These are phyloP conservation scores for Ochromonadaceae sp. DNA, from an alignment of 352 stramenopile genomes.

Conservation along the genomic window DNA sequence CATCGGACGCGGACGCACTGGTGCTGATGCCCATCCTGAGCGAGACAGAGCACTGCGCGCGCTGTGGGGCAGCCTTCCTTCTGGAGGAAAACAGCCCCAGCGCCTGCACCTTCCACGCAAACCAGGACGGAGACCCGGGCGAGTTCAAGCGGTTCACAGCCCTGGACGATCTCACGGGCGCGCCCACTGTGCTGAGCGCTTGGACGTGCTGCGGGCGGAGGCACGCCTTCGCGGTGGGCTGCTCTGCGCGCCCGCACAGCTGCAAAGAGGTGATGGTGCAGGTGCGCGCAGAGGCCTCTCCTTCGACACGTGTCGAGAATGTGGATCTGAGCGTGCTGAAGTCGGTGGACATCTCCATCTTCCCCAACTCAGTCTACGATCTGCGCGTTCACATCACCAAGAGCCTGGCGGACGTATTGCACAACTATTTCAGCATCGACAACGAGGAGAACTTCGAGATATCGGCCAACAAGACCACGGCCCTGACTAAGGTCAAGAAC, in stretches of 20 bases:
- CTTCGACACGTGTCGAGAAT: slow-evolving; percentile 1
- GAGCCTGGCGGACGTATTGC: not conserved
- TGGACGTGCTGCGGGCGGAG: slow-evolving; percentile 4
- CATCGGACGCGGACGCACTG: not conserved
- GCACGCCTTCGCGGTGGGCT: not conserved
- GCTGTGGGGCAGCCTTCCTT: not conserved
- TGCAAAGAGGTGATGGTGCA: slow-evolving; percentile 15
- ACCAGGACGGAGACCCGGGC: slow-evolving; percentile 3
- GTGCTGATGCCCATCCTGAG: not conserved
- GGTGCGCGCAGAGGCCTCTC: not conserved
- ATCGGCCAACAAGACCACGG: not conserved
- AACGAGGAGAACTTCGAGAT: not conserved
- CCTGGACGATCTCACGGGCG: not conserved
- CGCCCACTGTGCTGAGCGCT: not conserved
- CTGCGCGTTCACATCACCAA: slow-evolving; percentile 6
- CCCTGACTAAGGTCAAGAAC: too few species aligned
- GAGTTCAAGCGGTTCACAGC: not conserved
- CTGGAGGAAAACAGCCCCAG: not conserved
- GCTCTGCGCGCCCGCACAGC: not conserved
- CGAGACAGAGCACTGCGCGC: not conserved
- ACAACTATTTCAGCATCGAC: slow-evolving; percentile 8
- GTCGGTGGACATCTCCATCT: slow-evolving; percentile 4
- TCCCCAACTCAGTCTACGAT: not conserved
- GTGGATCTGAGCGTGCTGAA: slow-evolving; percentile 3
- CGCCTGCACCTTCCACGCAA: not conserved